Evolutionary conservation across 306 rosid genomes (phyloP), one percentile per base, ranked within the genome.

Genomic region (Cucurbita ficifolia): DNA sequence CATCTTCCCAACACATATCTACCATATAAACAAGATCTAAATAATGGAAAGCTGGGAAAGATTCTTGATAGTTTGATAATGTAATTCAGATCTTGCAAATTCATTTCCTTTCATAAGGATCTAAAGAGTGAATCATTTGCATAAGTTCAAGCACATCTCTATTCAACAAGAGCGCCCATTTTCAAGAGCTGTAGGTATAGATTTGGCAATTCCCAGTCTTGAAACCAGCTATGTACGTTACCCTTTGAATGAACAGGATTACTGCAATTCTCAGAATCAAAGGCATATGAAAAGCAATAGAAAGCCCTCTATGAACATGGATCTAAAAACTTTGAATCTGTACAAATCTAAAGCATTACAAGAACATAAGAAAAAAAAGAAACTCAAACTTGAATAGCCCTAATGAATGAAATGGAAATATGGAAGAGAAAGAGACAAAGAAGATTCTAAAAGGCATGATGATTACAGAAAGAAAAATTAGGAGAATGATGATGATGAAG

Each of bases 401-500:
- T 22, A 13, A 65, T 19, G 56, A 12, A 12, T 14, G 55, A 73
- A 58, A 36, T 5, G 55, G 64, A 77, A 56, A 40, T 43, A 52
- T 50, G 4, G 75, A 76, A 16, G 63, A 81, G 84, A 77, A 80
- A 48, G 77, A 24, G 88, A 79, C 85, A 84, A 79, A 79, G 79
- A 84, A 79, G 83, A 81, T 84, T 81, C 83, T 62, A 46, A 72
- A 76, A 74, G 78, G 60, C 35, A 78, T 81, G 72, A 48, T 76
- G 81, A 75, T 62, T 29, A 58, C 6, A 59, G 19, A 35, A 60
- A 61, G 9, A 36, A 70, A 56, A 79, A 70, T 62, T 76, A 61
- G 63, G 39, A 73, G 75, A 81, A 78, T 81, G 81, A 84, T 84
- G 81, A 59, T 29, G 33, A 29, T 2, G 33, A 29, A n/a, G n/a